These are phyloP conservation scores for Malus hybrid DNA, from an alignment of 331 rosid species.

Conservation along the genomic window DNA sequence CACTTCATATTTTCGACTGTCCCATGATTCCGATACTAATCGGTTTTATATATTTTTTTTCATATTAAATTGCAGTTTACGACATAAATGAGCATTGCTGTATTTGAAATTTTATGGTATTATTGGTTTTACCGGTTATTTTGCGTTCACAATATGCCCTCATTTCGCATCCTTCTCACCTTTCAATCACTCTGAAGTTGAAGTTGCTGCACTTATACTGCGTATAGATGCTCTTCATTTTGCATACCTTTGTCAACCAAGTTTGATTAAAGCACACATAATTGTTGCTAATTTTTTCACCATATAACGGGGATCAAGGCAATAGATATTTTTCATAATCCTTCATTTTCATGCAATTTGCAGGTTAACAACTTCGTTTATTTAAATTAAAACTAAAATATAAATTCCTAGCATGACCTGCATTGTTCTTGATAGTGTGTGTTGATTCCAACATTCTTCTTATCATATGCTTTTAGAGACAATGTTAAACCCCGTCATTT, in stretches of 20 bases:
- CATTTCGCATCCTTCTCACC: not conserved
- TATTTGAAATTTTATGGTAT: not conserved
- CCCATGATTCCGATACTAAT: not conserved
- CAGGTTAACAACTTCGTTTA: not conserved
- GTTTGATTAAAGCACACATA: not conserved
- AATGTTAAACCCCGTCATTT: not conserved
- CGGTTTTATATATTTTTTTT: not conserved
- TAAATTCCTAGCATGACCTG: not conserved
- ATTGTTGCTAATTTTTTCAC: not conserved
- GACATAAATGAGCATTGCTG: not conserved
- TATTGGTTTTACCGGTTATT: not conserved
- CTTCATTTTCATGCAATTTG: not conserved
- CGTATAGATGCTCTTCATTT: not conserved
- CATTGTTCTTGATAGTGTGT: not conserved
- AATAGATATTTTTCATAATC: not conserved
- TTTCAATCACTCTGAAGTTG: not conserved
- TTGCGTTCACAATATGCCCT: not conserved
- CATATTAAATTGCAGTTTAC: not conserved
- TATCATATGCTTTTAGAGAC: no score
- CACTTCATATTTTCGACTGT: not conserved
- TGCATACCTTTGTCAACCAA: not conserved
- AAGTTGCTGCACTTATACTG: not conserved
- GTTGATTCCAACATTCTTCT: not conserved
- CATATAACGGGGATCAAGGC: not conserved
- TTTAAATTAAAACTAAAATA: not conserved